Evolutionary conservation across 805 yeast species (phyloP), one percentile per base, ranked within the genome.

Genomic region (Wickerhamiella vanderwaltii): DNA sequence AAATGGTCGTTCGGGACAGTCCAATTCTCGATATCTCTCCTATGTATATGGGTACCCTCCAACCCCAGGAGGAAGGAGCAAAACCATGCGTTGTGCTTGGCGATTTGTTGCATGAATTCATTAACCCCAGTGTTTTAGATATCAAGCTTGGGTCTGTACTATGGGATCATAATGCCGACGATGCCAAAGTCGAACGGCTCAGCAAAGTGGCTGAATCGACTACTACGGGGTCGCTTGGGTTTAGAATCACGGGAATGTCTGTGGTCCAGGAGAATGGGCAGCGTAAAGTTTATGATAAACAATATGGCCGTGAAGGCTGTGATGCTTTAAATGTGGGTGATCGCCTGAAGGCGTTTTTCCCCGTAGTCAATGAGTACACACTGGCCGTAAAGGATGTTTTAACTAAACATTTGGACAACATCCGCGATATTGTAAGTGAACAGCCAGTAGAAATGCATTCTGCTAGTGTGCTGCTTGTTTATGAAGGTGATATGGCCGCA

Each of bases 241-340:
- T 79, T 48, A 65, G 98, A 46, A 73, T 88, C 3, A 87, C 97
- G 52, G 98, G 98, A 0, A 82, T 88, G 88, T 77, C 77, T 46
- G 59, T 79, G 4, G 67, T 58, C 48, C 48, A 34, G 30, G 56
- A 54, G 3, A 58, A 54, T 5, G 65, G 65, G 3, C 66, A 62
- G 1, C 77, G 77, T 50, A 47, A 72, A 3, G 62, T 58, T 12
- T 75, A 73, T 47, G 73, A 80, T 52, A 88, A 86, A 58, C 51
- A 60, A 43, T 86, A 68, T 58, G 98, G 98, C 0, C 65, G 94
- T 41, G 50, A 62, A 0, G 33, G 33, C 2, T 19, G 22, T 9
- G 30, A 11, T n/a, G 62, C 86, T 29, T 61, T 62, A 0, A 72
- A 65, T 18, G 48, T 46, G 1, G 63, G 60, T 1, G 79, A 74